Evolutionary conservation across 2,329 filamentous ascomycete genomes (phyloP).

Genomic region (Cercospora brassicicola): DNA sequence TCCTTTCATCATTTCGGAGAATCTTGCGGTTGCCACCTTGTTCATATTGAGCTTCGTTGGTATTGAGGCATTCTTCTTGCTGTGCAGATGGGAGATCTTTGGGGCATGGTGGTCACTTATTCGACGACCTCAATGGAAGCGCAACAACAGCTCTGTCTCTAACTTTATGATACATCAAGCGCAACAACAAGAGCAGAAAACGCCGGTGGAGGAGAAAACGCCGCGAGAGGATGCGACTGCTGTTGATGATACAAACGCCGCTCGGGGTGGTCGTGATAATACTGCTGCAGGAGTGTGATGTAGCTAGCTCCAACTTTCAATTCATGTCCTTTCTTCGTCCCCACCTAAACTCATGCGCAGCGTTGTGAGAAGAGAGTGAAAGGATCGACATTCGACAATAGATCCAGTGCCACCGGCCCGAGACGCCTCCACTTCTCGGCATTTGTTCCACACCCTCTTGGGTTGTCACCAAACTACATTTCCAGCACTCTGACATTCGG

Average conservation of each 20-base stretch:
- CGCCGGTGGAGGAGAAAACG: neutral
- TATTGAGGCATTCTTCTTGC: constrained; percentile 29
- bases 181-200: neutral
- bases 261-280: neutral
- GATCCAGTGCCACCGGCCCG: neutral
- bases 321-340: neutral
- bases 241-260: neutral
- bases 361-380: neutral
- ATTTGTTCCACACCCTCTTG: neutral
- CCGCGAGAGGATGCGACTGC: neutral
- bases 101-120: constrained; percentile 26
- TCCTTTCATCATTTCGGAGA: constrained; percentile 26
- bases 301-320: neutral
- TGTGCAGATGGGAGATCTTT: constrained; percentile 27
- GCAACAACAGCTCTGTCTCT: constrained; percentile 2
- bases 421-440: neutral
- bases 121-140: constrained; percentile 15
- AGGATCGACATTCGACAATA: neutral
- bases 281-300: neutral
- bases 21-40: constrained; percentile 27
- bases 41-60: constrained; percentile 32
- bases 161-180: neutral
- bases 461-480: neutral
- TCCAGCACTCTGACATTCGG: neutral
- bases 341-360: neutral